Conservation (phyloP, 306 rosid genomes). For the Pyrus betulifolia region DNA sequence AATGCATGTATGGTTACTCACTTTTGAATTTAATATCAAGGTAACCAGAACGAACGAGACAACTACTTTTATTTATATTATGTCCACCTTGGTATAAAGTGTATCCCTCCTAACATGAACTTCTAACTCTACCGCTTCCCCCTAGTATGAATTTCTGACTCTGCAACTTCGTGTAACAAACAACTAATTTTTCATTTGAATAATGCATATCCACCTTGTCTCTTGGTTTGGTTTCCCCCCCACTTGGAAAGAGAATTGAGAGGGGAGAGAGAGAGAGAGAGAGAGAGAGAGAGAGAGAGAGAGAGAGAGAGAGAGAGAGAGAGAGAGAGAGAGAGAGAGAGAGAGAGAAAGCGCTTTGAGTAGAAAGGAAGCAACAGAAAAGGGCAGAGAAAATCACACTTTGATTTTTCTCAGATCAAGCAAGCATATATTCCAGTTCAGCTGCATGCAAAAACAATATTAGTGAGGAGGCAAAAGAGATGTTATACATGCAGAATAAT, state of each 20-base stretch:
- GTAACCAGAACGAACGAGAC: too few relatives aligned
- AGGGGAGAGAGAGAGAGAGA: background rate
- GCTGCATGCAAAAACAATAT: constrained; percentile 14
- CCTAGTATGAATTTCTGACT: too few relatives aligned
- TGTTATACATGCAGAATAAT: constrained; percentile 7
- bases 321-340: background rate
- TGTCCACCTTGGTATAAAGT: too few relatives aligned
- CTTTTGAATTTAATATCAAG: too few relatives aligned
- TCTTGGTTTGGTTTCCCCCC: constrained; percentile 2
- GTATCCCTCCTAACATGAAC: too few relatives aligned
- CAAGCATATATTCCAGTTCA: constrained; percentile 70
- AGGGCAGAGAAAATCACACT: constrained; percentile 31
- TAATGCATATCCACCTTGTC: constrained; percentile 9
- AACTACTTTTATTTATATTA: too few relatives aligned
- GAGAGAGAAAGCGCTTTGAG: constrained; percentile 34
- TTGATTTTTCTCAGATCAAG: constrained; percentile 56
- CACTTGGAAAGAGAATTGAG: background rate
- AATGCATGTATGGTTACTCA: too few relatives aligned
- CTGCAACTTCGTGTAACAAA: background rate
- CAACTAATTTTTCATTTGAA: background rate
- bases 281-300: background rate
- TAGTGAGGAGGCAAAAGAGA: constrained; percentile 14
- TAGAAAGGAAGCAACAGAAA: constrained; percentile 79
- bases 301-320: background rate
- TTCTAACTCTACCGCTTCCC: too few relatives aligned